Conservation (phyloP, 306 rosid species). For the Sechiopsis laciniata region DNA sequence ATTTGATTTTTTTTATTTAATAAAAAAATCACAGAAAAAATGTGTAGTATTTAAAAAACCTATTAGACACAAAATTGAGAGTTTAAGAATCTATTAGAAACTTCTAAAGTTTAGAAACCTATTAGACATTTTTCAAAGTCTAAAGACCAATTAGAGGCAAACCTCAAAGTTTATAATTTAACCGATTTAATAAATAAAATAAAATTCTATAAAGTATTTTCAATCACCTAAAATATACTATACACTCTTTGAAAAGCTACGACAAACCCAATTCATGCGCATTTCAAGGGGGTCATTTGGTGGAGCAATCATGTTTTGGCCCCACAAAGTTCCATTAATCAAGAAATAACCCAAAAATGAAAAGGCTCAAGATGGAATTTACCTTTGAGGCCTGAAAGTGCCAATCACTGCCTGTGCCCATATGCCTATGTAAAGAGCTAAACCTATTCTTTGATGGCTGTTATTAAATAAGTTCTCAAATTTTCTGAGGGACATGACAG, state of each 20-base stretch:
- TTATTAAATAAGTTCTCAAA: slow-evolving; percentile 91
- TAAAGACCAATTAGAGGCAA: too few relatives aligned
- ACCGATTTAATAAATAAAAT: background rate
- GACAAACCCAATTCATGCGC: background rate
- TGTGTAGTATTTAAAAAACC: too few relatives aligned
- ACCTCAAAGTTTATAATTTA: too few relatives aligned
- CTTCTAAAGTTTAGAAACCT: too few relatives aligned
- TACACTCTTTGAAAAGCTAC: background rate
- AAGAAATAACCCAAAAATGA: background rate
- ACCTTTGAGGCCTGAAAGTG: slow-evolving; percentile 88
- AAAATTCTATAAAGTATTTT: background rate
- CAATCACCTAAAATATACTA: background rate
- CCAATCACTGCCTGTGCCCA: slow-evolving; percentile 68
- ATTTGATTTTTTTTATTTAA: too few relatives aligned
- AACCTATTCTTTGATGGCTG: slow-evolving; percentile 81
- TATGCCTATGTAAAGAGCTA: slow-evolving; percentile 67
- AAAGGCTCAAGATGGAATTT: background rate
- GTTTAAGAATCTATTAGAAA: too few relatives aligned
- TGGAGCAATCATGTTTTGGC: background rate
- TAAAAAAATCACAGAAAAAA: too few relatives aligned
- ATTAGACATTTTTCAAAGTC: too few relatives aligned
- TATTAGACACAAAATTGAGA: too few relatives aligned
- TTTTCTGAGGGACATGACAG: slow-evolving; percentile 63
- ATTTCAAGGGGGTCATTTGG: slow-evolving; percentile 12
- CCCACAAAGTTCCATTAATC: slow-evolving; percentile 7